phyloP scores from a whole-genome alignment of 306 rosid species.

The Pueraria montana region DNA sequence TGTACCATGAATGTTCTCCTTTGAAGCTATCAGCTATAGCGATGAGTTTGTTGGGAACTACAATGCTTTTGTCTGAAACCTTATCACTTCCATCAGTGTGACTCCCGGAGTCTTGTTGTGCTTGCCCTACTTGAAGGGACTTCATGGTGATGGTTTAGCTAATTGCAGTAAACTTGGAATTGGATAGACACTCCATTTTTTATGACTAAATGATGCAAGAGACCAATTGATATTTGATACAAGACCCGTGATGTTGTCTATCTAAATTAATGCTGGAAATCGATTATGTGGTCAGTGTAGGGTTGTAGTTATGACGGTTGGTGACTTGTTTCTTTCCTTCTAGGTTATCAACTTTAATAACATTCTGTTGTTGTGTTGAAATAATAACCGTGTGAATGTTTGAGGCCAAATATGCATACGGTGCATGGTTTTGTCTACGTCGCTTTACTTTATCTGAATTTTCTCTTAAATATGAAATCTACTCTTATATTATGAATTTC shows the following conservation, averaged over 20 bases:
- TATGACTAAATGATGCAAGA: constrained; percentile 43
- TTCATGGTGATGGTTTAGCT: constrained; percentile 59
- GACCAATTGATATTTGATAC: neutral
- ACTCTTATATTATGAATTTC: too few relatives aligned
- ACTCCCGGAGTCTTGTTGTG: constrained; percentile 51
- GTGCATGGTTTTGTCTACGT: neutral
- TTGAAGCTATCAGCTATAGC: constrained; percentile 62
- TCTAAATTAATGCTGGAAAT: constrained; percentile 71
- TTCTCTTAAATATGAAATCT: constrained; percentile 16
- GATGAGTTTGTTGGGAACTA: constrained; percentile 68
- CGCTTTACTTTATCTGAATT: neutral
- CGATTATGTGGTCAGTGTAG: constrained; percentile 72
- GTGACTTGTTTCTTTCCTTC: constrained; percentile 51
- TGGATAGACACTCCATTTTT: constrained; percentile 38
- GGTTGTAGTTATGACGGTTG: constrained; percentile 59
- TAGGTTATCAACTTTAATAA: constrained; percentile 32
- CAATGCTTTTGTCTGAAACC: constrained; percentile 65
- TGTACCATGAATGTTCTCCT: constrained; percentile 73
- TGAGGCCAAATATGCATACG: constrained; percentile 8
- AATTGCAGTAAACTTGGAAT: constrained; percentile 46
- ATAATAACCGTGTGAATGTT: constrained; percentile 17
- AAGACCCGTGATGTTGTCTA: constrained; percentile 10
- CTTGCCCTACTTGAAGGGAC: constrained; percentile 51
- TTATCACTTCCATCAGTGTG: constrained; percentile 56
- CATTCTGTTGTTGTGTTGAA: constrained; percentile 36